Evolutionary conservation across 75 land plant species (phyloP).

Genomic region (Pinus tabuliformis): DNA sequence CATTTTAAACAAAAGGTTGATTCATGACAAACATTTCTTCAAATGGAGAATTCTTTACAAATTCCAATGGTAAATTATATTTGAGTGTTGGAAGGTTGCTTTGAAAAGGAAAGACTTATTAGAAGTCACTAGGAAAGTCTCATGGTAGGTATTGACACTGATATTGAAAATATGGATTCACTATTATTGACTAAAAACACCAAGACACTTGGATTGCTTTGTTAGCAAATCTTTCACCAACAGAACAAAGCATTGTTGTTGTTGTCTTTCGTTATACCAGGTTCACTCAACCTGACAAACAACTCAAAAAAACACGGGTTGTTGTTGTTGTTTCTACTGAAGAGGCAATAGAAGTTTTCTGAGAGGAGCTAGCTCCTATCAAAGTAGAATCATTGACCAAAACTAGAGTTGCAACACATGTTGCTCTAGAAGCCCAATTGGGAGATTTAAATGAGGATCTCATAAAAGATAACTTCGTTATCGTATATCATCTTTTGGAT

Average conservation of each 20-base stretch:
- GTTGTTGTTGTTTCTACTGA: slow-evolving; percentile 51
- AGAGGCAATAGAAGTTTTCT: slow-evolving; percentile 74
- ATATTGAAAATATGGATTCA: slow-evolving; percentile 77
- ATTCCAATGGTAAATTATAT: too few species aligned
- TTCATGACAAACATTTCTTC: too few species aligned
- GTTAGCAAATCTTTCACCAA: slow-evolving; percentile 63
- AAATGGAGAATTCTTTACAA: too few species aligned
- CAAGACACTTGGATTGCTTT: slow-evolving; percentile 91
- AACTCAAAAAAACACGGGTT: slow-evolving; percentile 85
- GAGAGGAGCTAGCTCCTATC: slow-evolving; percentile 86
- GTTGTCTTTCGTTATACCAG: slow-evolving; percentile 90
- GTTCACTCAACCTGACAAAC: slow-evolving; percentile 88
- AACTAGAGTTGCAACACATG: too few species aligned
- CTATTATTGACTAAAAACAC: slow-evolving; percentile 78
- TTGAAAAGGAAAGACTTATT: too few species aligned
- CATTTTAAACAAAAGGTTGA: too few species aligned
- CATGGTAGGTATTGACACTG: too few species aligned
- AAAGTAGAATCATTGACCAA: slow-evolving; percentile 83
- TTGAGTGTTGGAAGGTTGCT: too few species aligned
- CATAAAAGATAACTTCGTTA: too few species aligned
- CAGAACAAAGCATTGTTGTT: slow-evolving; percentile 68
- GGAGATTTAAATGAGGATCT: too few species aligned
- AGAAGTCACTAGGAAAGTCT: slow-evolving; percentile 7
- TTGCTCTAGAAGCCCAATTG: too few species aligned
- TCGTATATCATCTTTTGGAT: too few species aligned